A percentile compares a stretch with the other conserved stretches of the same genome.
Evolutionary conservation across 2,329 filamentous ascomycete genomes (phyloP).

Genomic region (Fusarium sp.): DNA sequence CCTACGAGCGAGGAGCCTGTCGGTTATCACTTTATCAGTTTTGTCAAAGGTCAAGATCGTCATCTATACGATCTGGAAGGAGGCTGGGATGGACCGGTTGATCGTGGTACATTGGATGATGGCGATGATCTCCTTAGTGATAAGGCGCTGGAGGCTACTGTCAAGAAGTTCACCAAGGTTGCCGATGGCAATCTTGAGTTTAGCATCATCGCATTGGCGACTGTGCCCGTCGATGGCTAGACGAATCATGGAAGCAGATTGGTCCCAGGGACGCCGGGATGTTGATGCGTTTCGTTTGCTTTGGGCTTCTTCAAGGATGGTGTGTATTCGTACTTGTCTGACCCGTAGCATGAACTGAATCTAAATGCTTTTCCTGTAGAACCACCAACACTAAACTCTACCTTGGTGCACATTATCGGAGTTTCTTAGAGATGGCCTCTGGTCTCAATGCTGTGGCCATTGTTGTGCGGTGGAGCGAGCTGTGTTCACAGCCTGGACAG

Average conservation of each 20-base stretch:
- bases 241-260: neutral
- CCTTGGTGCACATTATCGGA: neutral
- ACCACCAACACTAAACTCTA: neutral
- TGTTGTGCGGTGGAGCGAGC: neutral
- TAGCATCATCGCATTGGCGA: constrained; percentile 53
- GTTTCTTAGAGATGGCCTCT: neutral
- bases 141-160: constrained; percentile 72
- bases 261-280: neutral
- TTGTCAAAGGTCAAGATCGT: constrained; percentile 74
- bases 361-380: neutral
- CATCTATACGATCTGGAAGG: constrained; percentile 86
- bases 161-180: constrained; percentile 56
- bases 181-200: constrained; percentile 52
- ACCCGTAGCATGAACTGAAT: neutral
- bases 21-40: constrained; percentile 84
- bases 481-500: neutral
- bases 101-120: constrained; percentile 66
- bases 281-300: neutral
- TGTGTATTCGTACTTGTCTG: neutral
- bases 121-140: constrained; percentile 74
- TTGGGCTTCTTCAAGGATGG: neutral
- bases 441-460: neutral
- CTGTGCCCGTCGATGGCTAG: constrained; percentile 25
- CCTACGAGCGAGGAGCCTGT: constrained; percentile 70
- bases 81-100: constrained; percentile 75